Base-by-base conservation (phyloP, 2,329 filamentous ascomycete genomes). In the Zymoseptoria brevis region DNA sequence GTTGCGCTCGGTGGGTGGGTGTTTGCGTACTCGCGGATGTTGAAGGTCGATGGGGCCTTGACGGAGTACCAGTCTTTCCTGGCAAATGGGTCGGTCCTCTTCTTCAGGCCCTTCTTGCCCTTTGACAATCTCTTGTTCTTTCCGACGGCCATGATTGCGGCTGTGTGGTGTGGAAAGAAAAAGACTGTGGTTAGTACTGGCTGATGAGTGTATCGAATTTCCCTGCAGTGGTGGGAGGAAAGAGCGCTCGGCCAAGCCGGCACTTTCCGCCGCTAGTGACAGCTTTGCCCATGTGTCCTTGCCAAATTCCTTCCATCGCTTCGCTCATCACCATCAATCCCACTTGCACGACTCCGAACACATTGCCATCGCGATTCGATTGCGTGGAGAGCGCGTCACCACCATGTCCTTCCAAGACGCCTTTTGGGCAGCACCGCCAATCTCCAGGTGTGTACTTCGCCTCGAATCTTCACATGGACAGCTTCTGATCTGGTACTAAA, bases 121-220 rank as follows among this genome's bases (percentile, higher is more conserved):
- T 99, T 99, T 71, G 94, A 97, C 84, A 99, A 87, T 86, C 94
- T 91, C 91, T 99, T 99, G 88, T 99, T 99, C 90, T 90, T 90
- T 83, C 87, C 87, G 80, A 90, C 87, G 84, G 87, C 87, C 87
- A 90, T 74, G 69, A 65, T 74, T 68, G 68, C 69, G 62, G 60
- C 56, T 62, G 59, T 61, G 50, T 64, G 60, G 55, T 50, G 54
- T 45, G 63, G 61, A 66, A 66, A 54, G 58, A 45, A 54, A 54
- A 56, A 61, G 59, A 59, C 52, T 59, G 62, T 59, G 61, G 60
- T 63, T 61, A 63, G n/a, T n/a, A n/a, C n/a, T n/a, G n/a, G n/a
- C n/a, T n/a, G n/a, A n/a, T n/a, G n/a, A n/a, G n/a, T n/a, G n/a
- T n/a, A n/a, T n/a, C n/a, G n/a, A n/a, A n/a, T n/a, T n/a, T n/a